Percentiles rank a stretch among this genome's conserved stretches.
phyloP scores from a whole-genome alignment of 352 stramenopile species.

The Phytophthora hybrid region DNA sequence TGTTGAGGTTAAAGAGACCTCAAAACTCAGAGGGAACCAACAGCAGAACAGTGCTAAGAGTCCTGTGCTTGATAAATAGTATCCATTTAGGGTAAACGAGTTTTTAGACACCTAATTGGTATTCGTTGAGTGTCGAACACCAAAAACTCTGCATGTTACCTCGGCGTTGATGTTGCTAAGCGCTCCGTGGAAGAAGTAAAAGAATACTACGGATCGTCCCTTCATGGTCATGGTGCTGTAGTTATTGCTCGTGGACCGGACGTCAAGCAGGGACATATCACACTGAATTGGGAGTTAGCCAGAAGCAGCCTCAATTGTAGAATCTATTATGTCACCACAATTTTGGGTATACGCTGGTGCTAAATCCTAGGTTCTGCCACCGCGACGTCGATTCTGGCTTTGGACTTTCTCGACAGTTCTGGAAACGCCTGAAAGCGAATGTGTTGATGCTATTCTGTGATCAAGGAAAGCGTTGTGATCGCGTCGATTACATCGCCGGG shows the following conservation, averaged over 20 bases:
- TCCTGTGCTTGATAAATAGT: neutral
- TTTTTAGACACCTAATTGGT: neutral
- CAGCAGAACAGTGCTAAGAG: neutral
- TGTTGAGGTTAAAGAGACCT: neutral
- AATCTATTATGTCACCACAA: neutral
- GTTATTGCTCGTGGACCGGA: neutral
- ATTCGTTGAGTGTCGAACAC: neutral
- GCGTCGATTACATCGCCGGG: no score
- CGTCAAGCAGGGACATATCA: neutral
- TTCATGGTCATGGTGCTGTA: slow-evolving; percentile 2
- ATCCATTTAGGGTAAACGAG: neutral
- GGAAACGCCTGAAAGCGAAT: no score
- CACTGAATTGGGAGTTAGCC: neutral
- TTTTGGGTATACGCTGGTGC: neutral
- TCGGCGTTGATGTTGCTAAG: neutral
- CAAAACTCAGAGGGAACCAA: neutral
- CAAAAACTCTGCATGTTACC: neutral
- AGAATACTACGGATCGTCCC: neutral
- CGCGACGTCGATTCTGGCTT: neutral
- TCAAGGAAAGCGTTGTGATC: no score
- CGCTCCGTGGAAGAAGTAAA: neutral
- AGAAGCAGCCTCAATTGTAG: neutral
- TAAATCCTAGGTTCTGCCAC: neutral
- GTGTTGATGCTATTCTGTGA: no score
- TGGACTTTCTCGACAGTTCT: no score